A percentile compares a stretch with the other conserved stretches of the same genome.
These are phyloP conservation scores for Cystobasidium ongulense DNA, from an alignment of 768 basidiomycete species.

Conservation along the genomic window DNA sequence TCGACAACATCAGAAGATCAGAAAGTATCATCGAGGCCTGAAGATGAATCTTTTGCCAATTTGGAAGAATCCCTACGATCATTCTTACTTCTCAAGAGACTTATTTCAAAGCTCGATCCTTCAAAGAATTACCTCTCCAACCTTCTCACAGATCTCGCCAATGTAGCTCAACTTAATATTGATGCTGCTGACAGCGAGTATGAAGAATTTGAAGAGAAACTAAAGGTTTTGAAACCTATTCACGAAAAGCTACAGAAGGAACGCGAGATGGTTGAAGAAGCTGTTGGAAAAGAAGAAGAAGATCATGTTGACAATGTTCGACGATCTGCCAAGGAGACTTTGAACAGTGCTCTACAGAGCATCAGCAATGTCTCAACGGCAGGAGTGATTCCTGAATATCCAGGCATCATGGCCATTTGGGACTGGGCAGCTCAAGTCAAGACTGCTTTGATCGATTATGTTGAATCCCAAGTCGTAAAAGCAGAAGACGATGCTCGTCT, in stretches of 20 bases:
- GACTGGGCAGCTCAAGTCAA: constrained; percentile 48
- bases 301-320: constrained; percentile 54
- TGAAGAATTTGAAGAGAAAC: constrained; percentile 60
- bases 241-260: constrained; percentile 76
- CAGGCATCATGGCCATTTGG: constrained; percentile 48
- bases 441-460: constrained; percentile 43
- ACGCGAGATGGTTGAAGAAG: constrained; percentile 67
- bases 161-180: constrained; percentile 75
- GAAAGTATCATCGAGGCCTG: constrained; percentile 20
- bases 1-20: constrained; percentile 49
- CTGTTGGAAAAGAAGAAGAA: constrained; percentile 72
- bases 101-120: constrained; percentile 92
- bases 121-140: constrained; percentile 83
- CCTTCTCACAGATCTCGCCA: constrained; percentile 78
- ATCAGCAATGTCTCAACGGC: constrained; percentile 55
- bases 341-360: constrained; percentile 63
- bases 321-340: constrained; percentile 54
- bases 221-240: constrained; percentile 64
- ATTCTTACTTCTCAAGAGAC: constrained; percentile 89
- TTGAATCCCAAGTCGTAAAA: constrained; percentile 46
- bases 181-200: constrained; percentile 75
- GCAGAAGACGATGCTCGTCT: constrained; percentile 47
- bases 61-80: constrained; percentile 83
- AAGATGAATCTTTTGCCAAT: constrained; percentile 60
- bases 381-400: constrained; percentile 44